Base-by-base conservation (phyloP, 2,329 filamentous ascomycete species). In the Aspergillus luchuensis region DNA sequence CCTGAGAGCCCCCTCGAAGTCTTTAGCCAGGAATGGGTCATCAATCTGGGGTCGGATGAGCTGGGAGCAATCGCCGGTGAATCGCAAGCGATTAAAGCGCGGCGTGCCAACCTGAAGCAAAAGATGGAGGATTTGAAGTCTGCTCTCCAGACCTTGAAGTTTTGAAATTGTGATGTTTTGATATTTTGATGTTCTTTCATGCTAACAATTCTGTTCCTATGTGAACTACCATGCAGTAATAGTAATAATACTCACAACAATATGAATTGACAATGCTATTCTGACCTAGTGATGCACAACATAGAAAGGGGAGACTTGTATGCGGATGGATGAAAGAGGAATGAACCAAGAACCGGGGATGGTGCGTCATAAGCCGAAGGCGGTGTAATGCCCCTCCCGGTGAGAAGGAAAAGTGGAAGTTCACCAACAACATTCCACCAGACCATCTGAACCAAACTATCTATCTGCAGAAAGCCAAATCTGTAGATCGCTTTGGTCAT, bases 41-140 rank as follows among this genome's bases (percentile, higher is more conserved):
- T 81, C 17, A 62, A 68, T 0, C 73, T 90, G 56, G 77, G 74
- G 0, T 66, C 76, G 0, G 77, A 80, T 0, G 74, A 87, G 67
- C 75, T 90, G 0, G 78, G 81, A 13, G 70, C 76, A 13, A 84
- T 90, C 62, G 86, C 86, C 0, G 85, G 84, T 0, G 87, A 91
- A 67, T 83, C 86, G 21, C 68, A 71, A 0, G 67, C 67, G 0
- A 72, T 78, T 0, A 77, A 75, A 48, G 72, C 75, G 6, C 75
- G 74, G 36, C 78, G 86, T 3, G 68, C 71, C 30, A 74, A 75
- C 36, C 66, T 89, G 13, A 69, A 63, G 0, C 76, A 73, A 2
- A 79, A 87, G 57, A 78, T 85, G 1, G 65, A 75, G 28, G 81
- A 78, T 8, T 69, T 86, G 13, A 74, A 79, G 57, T 69, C 66